phyloP scores from a whole-genome alignment of 257 asterid genomes.

The Gynochthodes officinalis region DNA sequence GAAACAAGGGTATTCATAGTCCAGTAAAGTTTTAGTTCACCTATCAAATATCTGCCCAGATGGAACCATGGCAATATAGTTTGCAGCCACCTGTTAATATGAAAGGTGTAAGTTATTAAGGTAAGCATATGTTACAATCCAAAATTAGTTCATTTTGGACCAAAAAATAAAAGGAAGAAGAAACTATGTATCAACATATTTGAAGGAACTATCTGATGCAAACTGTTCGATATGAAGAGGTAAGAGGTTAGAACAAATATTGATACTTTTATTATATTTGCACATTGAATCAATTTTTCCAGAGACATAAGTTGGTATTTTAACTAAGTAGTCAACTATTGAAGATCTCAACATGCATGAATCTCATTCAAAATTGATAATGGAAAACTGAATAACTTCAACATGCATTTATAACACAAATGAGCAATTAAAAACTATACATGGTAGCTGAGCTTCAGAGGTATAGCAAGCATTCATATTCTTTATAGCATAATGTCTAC shows the following conservation, averaged over 20 bases:
- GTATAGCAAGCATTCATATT: background rate
- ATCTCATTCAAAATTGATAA: background rate
- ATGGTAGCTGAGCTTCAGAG: background rate
- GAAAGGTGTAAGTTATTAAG: background rate
- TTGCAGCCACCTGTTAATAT: slow-evolving; percentile 81
- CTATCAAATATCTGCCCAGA: slow-evolving; percentile 98
- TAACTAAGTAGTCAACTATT: background rate
- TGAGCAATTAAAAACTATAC: background rate
- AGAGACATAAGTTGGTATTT: background rate
- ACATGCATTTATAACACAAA: background rate
- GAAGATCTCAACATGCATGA: background rate
- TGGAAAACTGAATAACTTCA: background rate
- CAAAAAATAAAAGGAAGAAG: background rate
- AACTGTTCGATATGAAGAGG: background rate
- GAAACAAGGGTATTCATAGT: background rate
- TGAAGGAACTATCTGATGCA: background rate
- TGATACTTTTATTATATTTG: background rate
- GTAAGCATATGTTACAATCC: background rate
- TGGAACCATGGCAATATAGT: slow-evolving; percentile 95
- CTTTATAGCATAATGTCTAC: background rate
- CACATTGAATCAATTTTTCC: background rate
- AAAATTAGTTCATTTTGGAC: background rate
- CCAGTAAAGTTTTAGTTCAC: slow-evolving; percentile 27
- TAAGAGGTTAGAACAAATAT: background rate
- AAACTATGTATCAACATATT: background rate